A percentile compares a stretch with the other conserved stretches of the same genome.
Conservation (phyloP, 108 stramenopile species). For the Chaetoceros tenuissimus region DNA sequence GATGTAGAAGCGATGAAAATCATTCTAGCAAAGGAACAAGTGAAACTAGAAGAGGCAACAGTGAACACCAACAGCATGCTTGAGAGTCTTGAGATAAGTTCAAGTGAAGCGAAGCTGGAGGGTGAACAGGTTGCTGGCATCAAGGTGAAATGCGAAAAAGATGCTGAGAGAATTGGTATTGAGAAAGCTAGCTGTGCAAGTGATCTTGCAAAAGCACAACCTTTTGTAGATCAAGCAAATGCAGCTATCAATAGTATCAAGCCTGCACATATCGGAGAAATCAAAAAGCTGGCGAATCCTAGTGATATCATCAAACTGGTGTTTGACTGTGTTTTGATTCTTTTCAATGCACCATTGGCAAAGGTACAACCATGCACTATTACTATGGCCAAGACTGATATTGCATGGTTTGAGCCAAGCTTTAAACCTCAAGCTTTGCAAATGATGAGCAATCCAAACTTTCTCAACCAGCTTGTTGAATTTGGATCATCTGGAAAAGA, state of each 20-base stretch:
- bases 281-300: conserved; percentile 82
- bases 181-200: conserved; percentile 72
- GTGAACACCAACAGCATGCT: conserved; percentile 82
- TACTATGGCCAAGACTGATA: conserved; percentile 63
- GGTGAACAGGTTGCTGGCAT: conserved; percentile 71
- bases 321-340: conserved; percentile 83
- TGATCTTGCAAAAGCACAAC: conserved; percentile 85
- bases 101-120: conserved; percentile 77
- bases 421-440: conserved; percentile 61
- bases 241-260: conserved; percentile 82
- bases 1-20: conserved; percentile 86
- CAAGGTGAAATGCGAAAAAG: conserved; percentile 75
- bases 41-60: conserved; percentile 77
- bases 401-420: conserved; percentile 77
- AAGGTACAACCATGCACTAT: conserved; percentile 52
- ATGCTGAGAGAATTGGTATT: conserved; percentile 63
- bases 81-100: conserved; percentile 62
- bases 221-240: conserved; percentile 84
- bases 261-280: conserved; percentile 78
- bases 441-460: conserved; percentile 72
- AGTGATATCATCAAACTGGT: conserved; percentile 85
- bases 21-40: conserved; percentile 75
- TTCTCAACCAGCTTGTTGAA: conserved; percentile 63
- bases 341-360: conserved; percentile 58
- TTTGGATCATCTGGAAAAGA: conserved; percentile 80